Evolutionary conservation across 1,139 yeast species (phyloP).

Genomic region (Yamadazyma aaseri): DNA sequence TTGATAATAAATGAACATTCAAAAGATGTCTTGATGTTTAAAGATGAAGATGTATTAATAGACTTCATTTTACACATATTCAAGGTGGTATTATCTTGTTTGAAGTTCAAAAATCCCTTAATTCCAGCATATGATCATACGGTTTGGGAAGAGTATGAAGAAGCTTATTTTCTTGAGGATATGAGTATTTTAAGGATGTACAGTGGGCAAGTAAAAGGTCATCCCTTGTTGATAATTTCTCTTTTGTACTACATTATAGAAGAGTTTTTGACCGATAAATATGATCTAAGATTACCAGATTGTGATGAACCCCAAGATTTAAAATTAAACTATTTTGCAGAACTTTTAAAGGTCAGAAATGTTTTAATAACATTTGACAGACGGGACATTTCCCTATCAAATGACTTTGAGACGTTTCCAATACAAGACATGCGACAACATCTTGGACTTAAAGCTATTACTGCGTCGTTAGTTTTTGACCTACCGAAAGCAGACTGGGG

Average conservation of each 20-base stretch:
- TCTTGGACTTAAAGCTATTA: too few relatives aligned
- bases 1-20: neutral
- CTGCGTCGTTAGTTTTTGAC: too few relatives aligned
- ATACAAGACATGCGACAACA: too few relatives aligned
- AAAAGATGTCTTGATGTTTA: slow-evolving; percentile 5
- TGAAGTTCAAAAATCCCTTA: slow-evolving; percentile 11
- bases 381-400: slow-evolving; percentile 3
- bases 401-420: slow-evolving; percentile 9
- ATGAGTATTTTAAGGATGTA: slow-evolving; percentile 28
- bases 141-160: slow-evolving; percentile 11
- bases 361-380: slow-evolving; percentile 11
- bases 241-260: slow-evolving; percentile 22
- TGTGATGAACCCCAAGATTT: neutral
- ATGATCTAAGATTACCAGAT: slow-evolving; percentile 9
- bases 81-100: slow-evolving; percentile 8
- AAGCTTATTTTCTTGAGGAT: slow-evolving; percentile 24
- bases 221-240: slow-evolving; percentile 20
- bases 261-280: slow-evolving; percentile 17
- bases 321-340: slow-evolving; percentile 7
- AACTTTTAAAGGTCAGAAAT: slow-evolving; percentile 9
- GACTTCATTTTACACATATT: slow-evolving; percentile 9
- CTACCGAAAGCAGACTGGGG: too few relatives aligned
- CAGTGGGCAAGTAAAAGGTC: slow-evolving; percentile 25
- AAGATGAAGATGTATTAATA: slow-evolving; percentile 4
- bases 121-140: slow-evolving; percentile 5